Conservation (phyloP, 176 grass and related monocot species). For the Stipa capillata region DNA sequence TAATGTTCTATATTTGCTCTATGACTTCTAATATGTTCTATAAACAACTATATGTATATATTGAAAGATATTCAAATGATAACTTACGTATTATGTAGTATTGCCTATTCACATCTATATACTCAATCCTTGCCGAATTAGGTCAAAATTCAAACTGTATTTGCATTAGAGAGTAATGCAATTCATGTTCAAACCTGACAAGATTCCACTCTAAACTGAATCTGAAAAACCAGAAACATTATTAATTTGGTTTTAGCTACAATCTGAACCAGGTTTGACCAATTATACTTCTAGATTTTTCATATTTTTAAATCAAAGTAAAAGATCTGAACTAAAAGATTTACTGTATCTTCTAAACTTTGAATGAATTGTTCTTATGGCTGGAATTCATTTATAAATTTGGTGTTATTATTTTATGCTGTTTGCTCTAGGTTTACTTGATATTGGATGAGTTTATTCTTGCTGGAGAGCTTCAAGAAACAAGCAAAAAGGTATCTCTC, state of each 20-base stretch:
- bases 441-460: constrained; percentile 99
- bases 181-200: not conserved
- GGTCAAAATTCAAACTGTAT: not conserved
- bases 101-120: not conserved
- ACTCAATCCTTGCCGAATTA: not conserved
- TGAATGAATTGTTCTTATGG: not conserved
- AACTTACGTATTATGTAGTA: not conserved
- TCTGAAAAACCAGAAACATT: not conserved
- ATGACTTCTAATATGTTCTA: not conserved
- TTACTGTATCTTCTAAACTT: not conserved
- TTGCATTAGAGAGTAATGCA: not conserved
- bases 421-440: constrained; percentile 74
- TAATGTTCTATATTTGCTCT: not conserved
- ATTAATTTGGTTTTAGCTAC: not conserved
- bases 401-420: not conserved
- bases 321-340: not conserved
- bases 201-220: not conserved
- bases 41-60: not conserved
- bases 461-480: constrained; percentile 98
- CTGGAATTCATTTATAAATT: not conserved
- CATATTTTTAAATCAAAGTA: not conserved
- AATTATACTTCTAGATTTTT: not conserved
- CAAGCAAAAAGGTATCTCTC: constrained; percentile 76
- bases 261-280: not conserved
- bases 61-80: not conserved